Evolutionary conservation across 305 asterid species (phyloP), one percentile per base, ranked within the genome.

Genomic region (Solanum aculeatissimum): DNA sequence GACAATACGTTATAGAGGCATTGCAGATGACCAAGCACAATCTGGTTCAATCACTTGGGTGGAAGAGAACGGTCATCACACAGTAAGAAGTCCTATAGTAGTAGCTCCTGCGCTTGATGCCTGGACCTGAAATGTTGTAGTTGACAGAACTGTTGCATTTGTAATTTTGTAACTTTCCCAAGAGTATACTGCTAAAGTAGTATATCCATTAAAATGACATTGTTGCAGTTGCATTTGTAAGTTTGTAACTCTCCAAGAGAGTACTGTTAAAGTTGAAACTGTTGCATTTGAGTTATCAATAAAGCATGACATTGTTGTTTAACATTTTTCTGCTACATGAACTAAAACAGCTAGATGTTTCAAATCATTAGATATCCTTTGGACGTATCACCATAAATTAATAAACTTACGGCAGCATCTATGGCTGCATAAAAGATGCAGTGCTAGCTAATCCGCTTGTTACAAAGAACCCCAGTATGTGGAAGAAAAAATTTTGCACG

Each of bases 71-170:
- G 66, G 78, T 19, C 80, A 72, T 27, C 69, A 85, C 42, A 60
- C 40, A 0, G 88, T 85, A 42, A 82, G 85, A 78, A 85, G 88
- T 85, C 80, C 88, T 25, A 82, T 82, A 42, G 88, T 82, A 18
- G 83, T 74, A 18, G 70, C 88, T 45, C 87, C 51, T 40, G 77
- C 12, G 32, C 29, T 85, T 85, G 60, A 68, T 12, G 57, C 65
- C 32, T 66, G 80, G 81, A 77, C 45, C 57, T 82, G 72, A 82
- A 81, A 45, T 81, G 47, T 47, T 21, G 45, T 27, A 49, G 11
- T 27, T 27, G 42, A 29, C 27, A 27, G 27, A 49, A 27, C 45
- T 75, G 82, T 75, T 47, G 62, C 18, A 47, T 16, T 75, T 25
- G 0, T 27, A 27, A 35, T 1, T 29, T 29, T 29, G 32, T 29